A percentile compares a stretch with the other conserved stretches of the same genome.
These are phyloP conservation scores for Ophioceras dolichostomum DNA, from an alignment of 2,329 filamentous ascomycete genomes.

Conservation along the genomic window DNA sequence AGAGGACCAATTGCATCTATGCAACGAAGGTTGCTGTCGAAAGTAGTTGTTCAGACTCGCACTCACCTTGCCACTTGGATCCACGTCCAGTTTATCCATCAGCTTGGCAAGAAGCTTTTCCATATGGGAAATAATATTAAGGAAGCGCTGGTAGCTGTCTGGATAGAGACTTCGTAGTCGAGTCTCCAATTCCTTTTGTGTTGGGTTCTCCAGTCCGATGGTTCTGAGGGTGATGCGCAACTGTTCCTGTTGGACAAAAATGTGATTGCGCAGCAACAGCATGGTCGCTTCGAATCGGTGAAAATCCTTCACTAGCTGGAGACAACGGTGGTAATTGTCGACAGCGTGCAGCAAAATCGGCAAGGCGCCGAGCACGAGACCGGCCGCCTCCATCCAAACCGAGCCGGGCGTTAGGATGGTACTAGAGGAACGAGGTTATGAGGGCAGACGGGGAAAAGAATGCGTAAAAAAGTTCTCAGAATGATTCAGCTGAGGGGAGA, in stretches of 20 bases:
- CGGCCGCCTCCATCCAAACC: conserved; percentile 2
- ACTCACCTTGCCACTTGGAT: background rate
- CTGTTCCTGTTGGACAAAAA: conserved; percentile 1
- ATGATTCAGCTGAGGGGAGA: no score
- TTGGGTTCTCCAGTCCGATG: background rate
- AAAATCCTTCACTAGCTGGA: background rate
- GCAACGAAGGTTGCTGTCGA: no score
- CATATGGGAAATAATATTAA: background rate
- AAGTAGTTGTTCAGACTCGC: no score
- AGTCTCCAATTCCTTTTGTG: background rate
- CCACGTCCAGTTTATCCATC: background rate
- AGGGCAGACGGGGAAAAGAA: no score
- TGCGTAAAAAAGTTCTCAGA: no score
- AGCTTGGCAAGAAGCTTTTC: background rate
- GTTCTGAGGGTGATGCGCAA: background rate
- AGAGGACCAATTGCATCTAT: no score
- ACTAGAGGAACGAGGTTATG: no score
- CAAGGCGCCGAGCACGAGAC: conserved; percentile 2
- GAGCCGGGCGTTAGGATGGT: no score
- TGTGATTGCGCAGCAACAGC: background rate
- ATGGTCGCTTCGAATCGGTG: conserved; percentile 1
- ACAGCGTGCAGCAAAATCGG: conserved; percentile 1
- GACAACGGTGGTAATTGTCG: conserved; percentile 3
- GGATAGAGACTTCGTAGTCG: background rate
- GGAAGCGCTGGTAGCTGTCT: background rate